phyloP scores from a whole-genome alignment of 768 basidiomycete species.

The Macrolepiota albuminosa region DNA sequence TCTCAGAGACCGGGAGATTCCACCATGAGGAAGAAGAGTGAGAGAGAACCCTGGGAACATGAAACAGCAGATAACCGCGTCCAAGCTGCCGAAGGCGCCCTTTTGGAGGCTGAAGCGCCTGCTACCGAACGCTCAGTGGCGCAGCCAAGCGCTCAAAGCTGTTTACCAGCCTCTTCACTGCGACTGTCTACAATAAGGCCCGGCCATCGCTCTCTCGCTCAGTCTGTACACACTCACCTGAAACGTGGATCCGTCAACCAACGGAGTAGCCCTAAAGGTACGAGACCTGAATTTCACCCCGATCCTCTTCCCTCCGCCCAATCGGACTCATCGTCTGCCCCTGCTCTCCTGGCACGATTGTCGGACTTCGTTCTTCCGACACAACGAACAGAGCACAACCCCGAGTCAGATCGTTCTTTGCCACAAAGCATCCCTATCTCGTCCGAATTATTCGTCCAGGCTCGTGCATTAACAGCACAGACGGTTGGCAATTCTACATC shows the following conservation, averaged over 20 bases:
- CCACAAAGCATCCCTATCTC: constrained; percentile 6
- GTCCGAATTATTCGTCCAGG: constrained; percentile 24
- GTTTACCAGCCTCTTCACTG: not conserved
- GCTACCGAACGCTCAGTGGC: not conserved
- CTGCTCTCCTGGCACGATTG: constrained; percentile 22
- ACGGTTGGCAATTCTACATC: not conserved
- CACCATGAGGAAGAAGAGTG: constrained; percentile 6
- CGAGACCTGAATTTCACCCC: constrained; percentile 1
- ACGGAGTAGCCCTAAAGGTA: not conserved
- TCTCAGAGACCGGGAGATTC: not conserved
- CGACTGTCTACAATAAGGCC: not conserved
- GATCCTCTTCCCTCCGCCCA: not conserved
- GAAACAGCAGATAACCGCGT: not conserved
- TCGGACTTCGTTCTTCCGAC: constrained; percentile 15
- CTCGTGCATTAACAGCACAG: constrained; percentile 20
- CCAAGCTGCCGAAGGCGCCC: not conserved
- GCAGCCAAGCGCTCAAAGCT: not conserved
- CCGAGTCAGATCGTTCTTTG: not conserved
- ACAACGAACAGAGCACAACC: not conserved
- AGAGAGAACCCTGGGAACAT: not conserved
- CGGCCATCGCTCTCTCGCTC: constrained; percentile 35
- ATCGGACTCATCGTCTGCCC: not conserved
- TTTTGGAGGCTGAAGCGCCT: not conserved
- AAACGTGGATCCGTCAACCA: constrained; percentile 1
- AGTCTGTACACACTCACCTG: constrained; percentile 48